phyloP scores from a whole-genome alignment of 768 basidiomycete genomes.

The Hortiboletus campestris region DNA sequence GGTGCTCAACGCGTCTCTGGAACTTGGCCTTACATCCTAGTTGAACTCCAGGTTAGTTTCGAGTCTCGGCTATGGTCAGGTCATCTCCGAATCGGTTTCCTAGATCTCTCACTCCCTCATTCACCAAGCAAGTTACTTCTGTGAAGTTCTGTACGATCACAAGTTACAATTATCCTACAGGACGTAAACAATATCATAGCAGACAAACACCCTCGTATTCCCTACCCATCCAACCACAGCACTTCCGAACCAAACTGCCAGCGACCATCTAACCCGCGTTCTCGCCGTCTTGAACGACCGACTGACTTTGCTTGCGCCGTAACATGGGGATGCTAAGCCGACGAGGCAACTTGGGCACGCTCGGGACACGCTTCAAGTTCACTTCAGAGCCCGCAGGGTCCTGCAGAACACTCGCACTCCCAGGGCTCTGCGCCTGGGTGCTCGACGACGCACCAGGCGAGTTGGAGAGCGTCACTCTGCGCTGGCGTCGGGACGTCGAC shows the following conservation, averaged over 20 bases:
- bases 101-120: too few relatives aligned
- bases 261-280: neutral
- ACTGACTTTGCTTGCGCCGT: conserved; percentile 27
- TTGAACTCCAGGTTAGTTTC: too few relatives aligned
- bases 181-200: conserved; percentile 1
- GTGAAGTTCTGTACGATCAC: neutral
- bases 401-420: neutral
- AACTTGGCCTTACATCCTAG: too few relatives aligned
- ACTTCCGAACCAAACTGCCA: neutral
- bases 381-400: neutral
- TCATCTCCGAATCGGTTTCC: too few relatives aligned
- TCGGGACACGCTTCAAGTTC: conserved; percentile 16
- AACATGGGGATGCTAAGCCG: conserved; percentile 29
- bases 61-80: too few relatives aligned
- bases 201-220: neutral
- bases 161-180: neutral
- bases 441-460: conserved; percentile 6
- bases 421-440: neutral
- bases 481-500: conserved; percentile 8
- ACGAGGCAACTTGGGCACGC: conserved; percentile 26
- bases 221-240: neutral
- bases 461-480: conserved; percentile 22
- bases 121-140: too few relatives aligned
- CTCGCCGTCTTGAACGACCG: neutral
- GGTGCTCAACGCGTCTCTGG: too few relatives aligned